phyloP scores from a whole-genome alignment of 768 basidiomycete species.

The Panaeolus papilionaceus region DNA sequence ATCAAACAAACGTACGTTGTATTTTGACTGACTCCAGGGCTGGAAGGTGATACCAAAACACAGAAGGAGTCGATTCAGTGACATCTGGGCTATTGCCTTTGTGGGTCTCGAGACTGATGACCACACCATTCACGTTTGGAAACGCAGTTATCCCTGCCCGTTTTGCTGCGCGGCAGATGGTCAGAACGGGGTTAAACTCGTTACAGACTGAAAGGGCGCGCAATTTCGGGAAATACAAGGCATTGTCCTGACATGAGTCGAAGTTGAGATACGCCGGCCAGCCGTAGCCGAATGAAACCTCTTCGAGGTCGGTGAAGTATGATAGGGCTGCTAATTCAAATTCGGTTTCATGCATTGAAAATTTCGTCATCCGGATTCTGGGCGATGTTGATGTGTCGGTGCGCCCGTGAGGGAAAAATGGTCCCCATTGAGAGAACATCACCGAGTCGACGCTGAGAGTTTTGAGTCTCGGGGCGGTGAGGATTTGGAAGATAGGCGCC shows the following conservation, averaged over 20 bases:
- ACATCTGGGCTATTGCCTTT: background rate
- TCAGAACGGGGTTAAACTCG: background rate
- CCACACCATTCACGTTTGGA: background rate
- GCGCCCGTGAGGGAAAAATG: background rate
- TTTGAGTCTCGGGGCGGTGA: background rate
- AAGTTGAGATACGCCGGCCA: background rate
- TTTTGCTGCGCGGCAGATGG: background rate
- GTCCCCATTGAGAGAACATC: background rate
- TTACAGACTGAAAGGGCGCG: background rate
- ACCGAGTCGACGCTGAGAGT: background rate
- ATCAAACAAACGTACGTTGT: background rate
- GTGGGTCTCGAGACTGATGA: background rate
- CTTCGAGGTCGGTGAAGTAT: conserved; percentile 3
- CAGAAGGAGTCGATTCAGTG: background rate
- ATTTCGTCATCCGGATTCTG: background rate
- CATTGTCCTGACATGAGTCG: background rate
- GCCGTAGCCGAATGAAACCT: background rate
- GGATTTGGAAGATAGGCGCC: background rate
- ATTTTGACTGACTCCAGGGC: background rate
- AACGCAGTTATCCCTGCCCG: conserved; percentile 8
- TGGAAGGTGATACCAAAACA: conserved; percentile 2
- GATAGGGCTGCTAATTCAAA: background rate
- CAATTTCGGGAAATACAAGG: background rate
- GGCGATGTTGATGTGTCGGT: background rate
- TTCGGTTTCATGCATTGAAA: conserved; percentile 1